Conservation (phyloP, 331 rosid species). For the Phaseolus coccineus region DNA sequence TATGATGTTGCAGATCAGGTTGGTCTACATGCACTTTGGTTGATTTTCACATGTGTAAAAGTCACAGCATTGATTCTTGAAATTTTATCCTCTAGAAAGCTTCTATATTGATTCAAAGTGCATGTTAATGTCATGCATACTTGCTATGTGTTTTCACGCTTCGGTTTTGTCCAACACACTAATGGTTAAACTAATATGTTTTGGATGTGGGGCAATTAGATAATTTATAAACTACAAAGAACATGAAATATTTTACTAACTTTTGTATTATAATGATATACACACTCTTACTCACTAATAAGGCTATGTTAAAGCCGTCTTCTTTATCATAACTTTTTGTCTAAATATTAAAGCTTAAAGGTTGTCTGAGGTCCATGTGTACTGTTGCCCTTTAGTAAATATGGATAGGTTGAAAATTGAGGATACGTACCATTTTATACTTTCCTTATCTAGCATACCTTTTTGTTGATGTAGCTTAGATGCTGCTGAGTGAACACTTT, state of each 20-base stretch:
- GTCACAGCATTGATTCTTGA: constrained; percentile 7
- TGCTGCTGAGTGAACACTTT: neutral
- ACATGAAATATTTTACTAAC: neutral
- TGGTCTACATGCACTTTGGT: constrained; percentile 45
- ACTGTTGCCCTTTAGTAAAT: neutral
- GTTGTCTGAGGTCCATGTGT: neutral
- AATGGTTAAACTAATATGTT: constrained; percentile 6
- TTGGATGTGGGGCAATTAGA: constrained; percentile 36
- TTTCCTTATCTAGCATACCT: neutral
- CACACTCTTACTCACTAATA: neutral
- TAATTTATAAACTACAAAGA: constrained; percentile 1
- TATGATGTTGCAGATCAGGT: constrained; percentile 98
- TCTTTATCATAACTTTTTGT: neutral
- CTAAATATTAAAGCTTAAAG: neutral
- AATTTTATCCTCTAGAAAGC: neutral
- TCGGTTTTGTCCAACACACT: constrained; percentile 7
- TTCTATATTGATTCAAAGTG: constrained; percentile 25
- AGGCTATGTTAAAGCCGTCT: neutral
- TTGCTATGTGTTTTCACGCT: constrained; percentile 1
- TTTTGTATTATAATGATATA: neutral
- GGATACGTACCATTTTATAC: neutral
- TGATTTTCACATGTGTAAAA: constrained; percentile 33
- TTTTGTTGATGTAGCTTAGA: neutral
- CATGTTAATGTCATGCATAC: neutral
- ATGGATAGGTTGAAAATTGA: constrained; percentile 1